Evolutionary conservation across 2,329 filamentous ascomycete species (phyloP), one percentile per base, ranked within the genome.

Genomic region (Rachicladosporium sp.): DNA sequence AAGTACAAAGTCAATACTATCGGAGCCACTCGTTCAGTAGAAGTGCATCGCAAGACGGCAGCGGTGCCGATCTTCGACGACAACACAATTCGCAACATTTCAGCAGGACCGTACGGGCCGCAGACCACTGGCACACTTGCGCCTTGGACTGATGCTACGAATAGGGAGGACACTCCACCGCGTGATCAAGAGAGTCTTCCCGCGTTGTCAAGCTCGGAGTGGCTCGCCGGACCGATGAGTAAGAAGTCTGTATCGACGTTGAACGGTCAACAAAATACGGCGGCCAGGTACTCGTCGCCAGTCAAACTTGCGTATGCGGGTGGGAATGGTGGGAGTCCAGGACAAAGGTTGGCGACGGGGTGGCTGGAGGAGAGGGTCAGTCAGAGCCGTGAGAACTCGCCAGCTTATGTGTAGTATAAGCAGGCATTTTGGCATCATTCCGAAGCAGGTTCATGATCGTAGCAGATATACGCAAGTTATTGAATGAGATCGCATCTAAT

Each of bases 81-180:
- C 43, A 47, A 37, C n/a, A 59, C 57, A 6, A 41, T 60, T 13
- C 45, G 46, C 27, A 47, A 52, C 35, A 59, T 60, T 37, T 49
- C 50, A 8, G 55, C 54, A 6, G 57, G 57, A 5, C 57, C 57
- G 2, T 60, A 60, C 33, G 57, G 23, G 23, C 54, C 7, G 13
- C 12, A 27, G 7, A 33, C 37, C 10, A 42, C 31, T 23, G 31
- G 10, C 15, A 44, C 45, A 27, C 39, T 37, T 33, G 8, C 37
- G 36, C 42, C 44, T 3, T 10, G 43, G 23, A 27, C 23, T 27
- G 7, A 29, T 5, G 32, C 31, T 21, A 32, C 37, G 11, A 50
- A 48, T 44, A 49, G 50, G 34, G 49, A 52, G 38, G 50, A 50
- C 36, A 41, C 43, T 0, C 46, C 49, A 11, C 32, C 40, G 8